These are phyloP conservation scores for Talinum fruticosum DNA, from an alignment of 148 eudicot species.

Conservation along the genomic window DNA sequence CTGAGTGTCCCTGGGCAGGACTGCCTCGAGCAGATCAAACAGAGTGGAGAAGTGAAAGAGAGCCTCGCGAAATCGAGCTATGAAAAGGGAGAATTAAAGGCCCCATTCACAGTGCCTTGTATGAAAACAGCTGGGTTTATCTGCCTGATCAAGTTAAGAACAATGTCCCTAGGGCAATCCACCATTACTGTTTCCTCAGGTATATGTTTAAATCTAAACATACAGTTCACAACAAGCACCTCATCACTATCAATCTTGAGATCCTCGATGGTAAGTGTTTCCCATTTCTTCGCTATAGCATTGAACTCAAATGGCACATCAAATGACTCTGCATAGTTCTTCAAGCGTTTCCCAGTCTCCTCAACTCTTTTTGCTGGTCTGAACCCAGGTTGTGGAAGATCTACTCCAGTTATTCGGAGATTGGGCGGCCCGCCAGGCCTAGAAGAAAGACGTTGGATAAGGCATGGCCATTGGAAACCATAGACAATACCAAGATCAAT, in stretches of 20 bases:
- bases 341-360: conserved; percentile 63
- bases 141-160: conserved; percentile 47
- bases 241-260: conserved; percentile 58
- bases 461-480: conserved; percentile 83
- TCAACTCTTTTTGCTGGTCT: conserved; percentile 71
- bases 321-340: conserved; percentile 63
- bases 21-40: conserved; percentile 74
- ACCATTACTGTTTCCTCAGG: conserved; percentile 69
- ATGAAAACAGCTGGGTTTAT: conserved; percentile 60
- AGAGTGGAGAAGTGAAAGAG: conserved; percentile 68
- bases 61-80: conserved; percentile 71
- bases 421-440: conserved; percentile 80
- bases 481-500: conserved; percentile 71
- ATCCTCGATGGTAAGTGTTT: conserved; percentile 56
- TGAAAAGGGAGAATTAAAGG: conserved; percentile 71
- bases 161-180: conserved; percentile 65
- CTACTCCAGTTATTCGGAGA: conserved; percentile 74
- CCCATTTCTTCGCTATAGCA: conserved; percentile 84
- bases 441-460: conserved; percentile 58
- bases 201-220: conserved; percentile 49
- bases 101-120: conserved; percentile 60
- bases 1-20: conserved; percentile 50
- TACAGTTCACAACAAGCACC: conserved; percentile 62
- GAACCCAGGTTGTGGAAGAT: conserved; percentile 71
- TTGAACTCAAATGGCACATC: conserved; percentile 65